Evolutionary conservation across 805 yeast genomes (phyloP).

Genomic region (Saccharomycopsis synnaedendra): DNA sequence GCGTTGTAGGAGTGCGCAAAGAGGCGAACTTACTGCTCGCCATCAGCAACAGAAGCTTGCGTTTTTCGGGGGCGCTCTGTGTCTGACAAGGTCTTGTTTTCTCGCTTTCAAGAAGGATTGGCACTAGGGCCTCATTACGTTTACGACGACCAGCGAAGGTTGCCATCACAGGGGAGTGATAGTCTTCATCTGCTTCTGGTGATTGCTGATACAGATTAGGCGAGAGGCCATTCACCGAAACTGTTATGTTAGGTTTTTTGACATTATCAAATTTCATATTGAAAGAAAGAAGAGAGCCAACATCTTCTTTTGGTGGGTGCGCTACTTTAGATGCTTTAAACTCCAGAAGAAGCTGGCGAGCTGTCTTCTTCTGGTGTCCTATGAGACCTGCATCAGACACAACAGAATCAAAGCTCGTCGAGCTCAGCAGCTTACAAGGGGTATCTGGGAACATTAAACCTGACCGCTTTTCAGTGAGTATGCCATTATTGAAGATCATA

Average conservation of each 20-base stretch:
- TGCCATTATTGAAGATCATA: slow-evolving; percentile 13
- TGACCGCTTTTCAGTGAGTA: slow-evolving; percentile 11
- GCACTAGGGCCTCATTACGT: not conserved
- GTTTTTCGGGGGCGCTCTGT: not conserved
- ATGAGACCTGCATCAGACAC: not conserved
- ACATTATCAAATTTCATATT: not conserved
- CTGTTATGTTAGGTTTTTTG: not conserved
- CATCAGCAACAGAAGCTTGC: not conserved
- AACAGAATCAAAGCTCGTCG: not conserved
- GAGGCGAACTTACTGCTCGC: not conserved
- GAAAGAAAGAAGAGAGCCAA: not conserved
- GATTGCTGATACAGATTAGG: not conserved
- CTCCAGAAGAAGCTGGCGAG: slow-evolving; percentile 7
- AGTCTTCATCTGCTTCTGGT: not conserved
- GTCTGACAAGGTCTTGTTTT: not conserved
- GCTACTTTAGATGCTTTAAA: slow-evolving; percentile 4
- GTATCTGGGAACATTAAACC: slow-evolving; percentile 13
- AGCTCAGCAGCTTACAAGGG: slow-evolving; percentile 11
- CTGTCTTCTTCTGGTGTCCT: slow-evolving; percentile 1
- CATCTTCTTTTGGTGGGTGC: not conserved
- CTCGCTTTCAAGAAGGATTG: not conserved
- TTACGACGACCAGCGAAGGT: not conserved
- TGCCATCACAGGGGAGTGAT: slow-evolving; percentile 4
- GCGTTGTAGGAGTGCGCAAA: slow-evolving; percentile 15
- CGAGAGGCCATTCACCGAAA: not conserved